Conservation (phyloP, 495 filamentous ascomycete species). For the Penicillium cataractarum region DNA sequence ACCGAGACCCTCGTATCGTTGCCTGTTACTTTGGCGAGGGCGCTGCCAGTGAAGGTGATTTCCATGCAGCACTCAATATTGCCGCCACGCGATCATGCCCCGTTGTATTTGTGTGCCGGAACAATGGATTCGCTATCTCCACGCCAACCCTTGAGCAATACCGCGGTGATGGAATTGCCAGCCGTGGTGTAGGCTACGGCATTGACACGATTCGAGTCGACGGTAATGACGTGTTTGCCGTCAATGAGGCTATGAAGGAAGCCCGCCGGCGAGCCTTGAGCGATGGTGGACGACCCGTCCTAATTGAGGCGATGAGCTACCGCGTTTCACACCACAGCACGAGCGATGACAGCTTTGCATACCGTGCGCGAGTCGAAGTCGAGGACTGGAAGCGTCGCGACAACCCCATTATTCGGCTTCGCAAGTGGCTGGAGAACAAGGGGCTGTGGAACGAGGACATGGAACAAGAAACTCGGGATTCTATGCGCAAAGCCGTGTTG, state of each 20-base stretch:
- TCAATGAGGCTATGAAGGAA: slow-evolving; percentile 78
- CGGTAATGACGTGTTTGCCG: slow-evolving; percentile 95
- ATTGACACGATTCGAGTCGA: slow-evolving; percentile 97
- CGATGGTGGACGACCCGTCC: slow-evolving; percentile 75
- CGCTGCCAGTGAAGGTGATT: slow-evolving; percentile 96
- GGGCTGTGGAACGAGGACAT: slow-evolving; percentile 82
- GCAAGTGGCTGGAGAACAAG: slow-evolving; percentile 88
- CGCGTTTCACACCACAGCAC: slow-evolving; percentile 97
- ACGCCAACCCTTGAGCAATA: slow-evolving; percentile 97
- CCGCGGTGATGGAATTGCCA: slow-evolving; percentile 94
- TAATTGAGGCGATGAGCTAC: slow-evolving; percentile 98
- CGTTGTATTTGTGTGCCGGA: slow-evolving; percentile 92
- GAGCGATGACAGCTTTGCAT: slow-evolving; percentile 95
- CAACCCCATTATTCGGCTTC: slow-evolving; percentile 87
- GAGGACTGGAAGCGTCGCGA: slow-evolving; percentile 98
- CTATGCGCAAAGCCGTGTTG: slow-evolving; percentile 72
- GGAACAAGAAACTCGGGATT: slow-evolving; percentile 72
- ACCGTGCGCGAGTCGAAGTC: slow-evolving; percentile 90
- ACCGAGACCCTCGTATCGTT: slow-evolving; percentile 66
- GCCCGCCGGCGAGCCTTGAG: slow-evolving; percentile 77
- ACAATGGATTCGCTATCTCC: slow-evolving; percentile 96
- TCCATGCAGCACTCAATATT: slow-evolving; percentile 96
- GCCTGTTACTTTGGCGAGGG: slow-evolving; percentile 97
- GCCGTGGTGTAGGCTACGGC: slow-evolving; percentile 91
- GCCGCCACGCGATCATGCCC: slow-evolving; percentile 92